These are phyloP conservation scores for Tylopilus sp. DNA, from an alignment of 768 basidiomycete genomes.

Conservation along the genomic window DNA sequence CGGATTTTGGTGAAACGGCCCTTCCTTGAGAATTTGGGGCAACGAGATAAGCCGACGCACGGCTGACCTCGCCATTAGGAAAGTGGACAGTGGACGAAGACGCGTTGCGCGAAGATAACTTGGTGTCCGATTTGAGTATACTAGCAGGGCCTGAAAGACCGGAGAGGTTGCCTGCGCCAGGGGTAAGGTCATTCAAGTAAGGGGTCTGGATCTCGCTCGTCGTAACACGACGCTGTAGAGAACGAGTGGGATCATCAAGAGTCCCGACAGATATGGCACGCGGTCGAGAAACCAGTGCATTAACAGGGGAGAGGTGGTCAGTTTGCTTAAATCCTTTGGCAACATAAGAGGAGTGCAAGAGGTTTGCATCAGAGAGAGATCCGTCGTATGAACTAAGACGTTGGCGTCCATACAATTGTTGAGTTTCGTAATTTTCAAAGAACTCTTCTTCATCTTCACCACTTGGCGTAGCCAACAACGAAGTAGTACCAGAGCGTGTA, in stretches of 20 bases:
- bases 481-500: slow-evolving; percentile 52
- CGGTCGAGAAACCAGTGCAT: slow-evolving; percentile 49
- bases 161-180: slow-evolving; percentile 30
- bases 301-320: slow-evolving; percentile 59
- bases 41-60: slow-evolving; percentile 64
- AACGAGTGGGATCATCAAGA: slow-evolving; percentile 74
- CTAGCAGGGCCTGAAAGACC: slow-evolving; percentile 31
- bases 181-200: slow-evolving; percentile 55
- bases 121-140: slow-evolving; percentile 59
- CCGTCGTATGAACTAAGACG: slow-evolving; percentile 62
- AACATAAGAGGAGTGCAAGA: slow-evolving; percentile 57
- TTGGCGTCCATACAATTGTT: slow-evolving; percentile 45
- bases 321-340: slow-evolving; percentile 70
- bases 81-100: slow-evolving; percentile 61
- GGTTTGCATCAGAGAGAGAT: slow-evolving; percentile 46
- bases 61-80: slow-evolving; percentile 57
- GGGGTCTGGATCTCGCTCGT: slow-evolving; percentile 53
- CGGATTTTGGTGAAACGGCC: slow-evolving; percentile 80
- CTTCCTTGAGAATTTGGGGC: slow-evolving; percentile 68
- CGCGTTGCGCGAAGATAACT: slow-evolving; percentile 44
- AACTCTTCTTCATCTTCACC: slow-evolving; percentile 75
- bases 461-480: slow-evolving; percentile 59
- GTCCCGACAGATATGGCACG: slow-evolving; percentile 88
- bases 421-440: slow-evolving; percentile 56
- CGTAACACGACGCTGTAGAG: slow-evolving; percentile 62